Base-by-base conservation (phyloP, 2,329 filamentous ascomycete genomes). In the Microthyrium microscopicum region DNA sequence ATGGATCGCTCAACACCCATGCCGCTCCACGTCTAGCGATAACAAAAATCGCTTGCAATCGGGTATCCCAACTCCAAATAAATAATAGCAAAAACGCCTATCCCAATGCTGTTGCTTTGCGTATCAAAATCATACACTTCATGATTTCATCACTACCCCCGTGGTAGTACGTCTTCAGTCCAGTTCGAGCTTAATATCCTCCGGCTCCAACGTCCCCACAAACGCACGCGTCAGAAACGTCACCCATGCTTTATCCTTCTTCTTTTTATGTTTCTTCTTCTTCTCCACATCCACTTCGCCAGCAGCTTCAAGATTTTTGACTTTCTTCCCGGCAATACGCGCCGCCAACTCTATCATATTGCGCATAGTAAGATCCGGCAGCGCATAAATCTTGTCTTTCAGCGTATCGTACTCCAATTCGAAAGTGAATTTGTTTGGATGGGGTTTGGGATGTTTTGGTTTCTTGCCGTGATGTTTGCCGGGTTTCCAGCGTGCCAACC, bases 401-500 rank as follows among this genome's bases (percentile, higher is more conserved):
- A 71, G 76, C 0, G 85, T 95, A 51, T 75, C 74, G 52, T 98
- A 98, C 52, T 93, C 83, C 31, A 92, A 62, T 49, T 92, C 68
- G 48, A 72, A 95, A 12, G 62, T 50, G 52, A 94, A 83, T 21
- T 69, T 57, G 27, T 61, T 68, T 3, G 76, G 70, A 42, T 69
- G 57, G 2, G 73, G 69, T 15, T 54, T 53, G 5, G 56, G 55
- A 34, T 54, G 53, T 38, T 55, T 55, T n/a, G 51, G 52, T 31
- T 54, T 55, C 51, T 75, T 73, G 40, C 64, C 64, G 33, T 62
- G 57, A 48, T 75, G 68, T 44, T 73, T 75, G 34, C 74, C 75
- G 37, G 72, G 60, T 22, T 70, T 68, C 73, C 77, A 78, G 40
- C 61, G 63, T n/a, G n/a, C n/a, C n/a, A n/a, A n/a, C n/a, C n/a